phyloP scores from a whole-genome alignment of 371 early-diverging fungal species.

The Mortierella sp. region DNA sequence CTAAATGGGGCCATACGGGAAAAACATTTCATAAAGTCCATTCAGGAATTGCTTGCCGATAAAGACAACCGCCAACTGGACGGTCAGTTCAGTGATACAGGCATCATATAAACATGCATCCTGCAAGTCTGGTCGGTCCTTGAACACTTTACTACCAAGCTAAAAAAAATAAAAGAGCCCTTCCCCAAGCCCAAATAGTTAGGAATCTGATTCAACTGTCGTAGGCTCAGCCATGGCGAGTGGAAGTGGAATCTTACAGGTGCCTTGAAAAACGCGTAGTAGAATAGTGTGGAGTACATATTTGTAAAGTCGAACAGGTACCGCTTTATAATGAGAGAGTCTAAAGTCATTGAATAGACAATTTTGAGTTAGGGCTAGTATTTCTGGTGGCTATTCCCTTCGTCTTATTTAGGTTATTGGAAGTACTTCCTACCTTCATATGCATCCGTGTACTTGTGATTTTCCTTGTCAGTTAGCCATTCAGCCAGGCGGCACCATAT shows the following conservation, averaged over 20 bases:
- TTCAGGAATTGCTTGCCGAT: constrained; percentile 61
- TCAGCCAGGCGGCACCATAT: constrained; percentile 46
- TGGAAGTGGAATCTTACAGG: constrained; percentile 14
- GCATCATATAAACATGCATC: constrained; percentile 42
- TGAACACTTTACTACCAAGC: constrained; percentile 42
- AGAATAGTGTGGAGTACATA: constrained; percentile 64
- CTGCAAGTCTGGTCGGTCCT: constrained; percentile 15
- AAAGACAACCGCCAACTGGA: constrained; percentile 66
- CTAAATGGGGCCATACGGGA: constrained; percentile 49
- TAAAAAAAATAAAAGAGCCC: constrained; percentile 7
- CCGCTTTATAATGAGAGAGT: constrained; percentile 60
- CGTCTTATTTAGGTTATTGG: too few species aligned
- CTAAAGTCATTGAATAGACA: constrained; percentile 19
- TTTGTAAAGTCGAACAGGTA: constrained; percentile 68
- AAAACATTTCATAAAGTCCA: constrained; percentile 55
- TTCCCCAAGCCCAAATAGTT: neutral
- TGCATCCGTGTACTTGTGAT: constrained; percentile 56
- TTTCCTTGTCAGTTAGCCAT: constrained; percentile 58
- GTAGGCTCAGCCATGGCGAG: neutral
- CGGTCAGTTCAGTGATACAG: constrained; percentile 62
- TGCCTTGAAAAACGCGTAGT: constrained; percentile 62
- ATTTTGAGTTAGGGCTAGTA: too few species aligned
- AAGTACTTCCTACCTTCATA: constrained; percentile 52
- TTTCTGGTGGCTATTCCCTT: too few species aligned
- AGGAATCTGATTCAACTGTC: too few species aligned